These are phyloP conservation scores for Trichoderma polysporum DNA, from an alignment of 2,329 filamentous ascomycete genomes.

Conservation along the genomic window DNA sequence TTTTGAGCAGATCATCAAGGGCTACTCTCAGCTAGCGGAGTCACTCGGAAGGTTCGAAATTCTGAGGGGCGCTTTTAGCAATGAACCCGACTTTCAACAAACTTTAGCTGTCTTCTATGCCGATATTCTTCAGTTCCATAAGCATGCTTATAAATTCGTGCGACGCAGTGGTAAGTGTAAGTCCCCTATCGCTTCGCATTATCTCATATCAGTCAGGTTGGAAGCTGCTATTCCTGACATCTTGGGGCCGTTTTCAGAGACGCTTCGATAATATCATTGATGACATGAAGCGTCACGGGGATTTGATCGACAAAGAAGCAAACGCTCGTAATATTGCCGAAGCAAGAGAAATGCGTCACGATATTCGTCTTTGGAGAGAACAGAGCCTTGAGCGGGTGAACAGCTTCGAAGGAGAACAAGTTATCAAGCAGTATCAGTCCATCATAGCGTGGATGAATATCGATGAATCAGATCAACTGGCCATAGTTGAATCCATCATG, in stretches of 20 bases:
- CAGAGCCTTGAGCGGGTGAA: conserved; percentile 44
- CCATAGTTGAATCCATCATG: neutral
- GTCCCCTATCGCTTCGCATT: neutral
- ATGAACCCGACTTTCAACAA: conserved; percentile 39
- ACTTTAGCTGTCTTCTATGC: conserved; percentile 45
- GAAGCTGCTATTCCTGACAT: neutral
- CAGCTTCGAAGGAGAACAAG: neutral
- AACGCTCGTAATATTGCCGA: neutral
- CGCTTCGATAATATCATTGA: neutral
- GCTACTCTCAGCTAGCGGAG: neutral
- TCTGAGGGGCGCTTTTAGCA: conserved; percentile 30
- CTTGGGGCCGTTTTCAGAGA: neutral
- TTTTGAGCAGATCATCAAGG: neutral
- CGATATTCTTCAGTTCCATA: conserved; percentile 51
- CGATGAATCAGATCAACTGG: neutral
- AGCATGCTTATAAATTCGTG: conserved; percentile 47
- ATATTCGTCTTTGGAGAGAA: conserved; percentile 41
- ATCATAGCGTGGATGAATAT: neutral
- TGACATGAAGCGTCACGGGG: neutral
- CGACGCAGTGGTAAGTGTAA: conserved; percentile 14
- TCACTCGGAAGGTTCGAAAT: conserved; percentile 23
- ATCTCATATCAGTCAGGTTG: neutral
- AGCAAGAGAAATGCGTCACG: neutral
- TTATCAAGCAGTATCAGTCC: neutral
- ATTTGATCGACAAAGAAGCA: neutral